Conservation (phyloP, 306 rosid species). For the Ammopiptanthus mongolicus region DNA sequence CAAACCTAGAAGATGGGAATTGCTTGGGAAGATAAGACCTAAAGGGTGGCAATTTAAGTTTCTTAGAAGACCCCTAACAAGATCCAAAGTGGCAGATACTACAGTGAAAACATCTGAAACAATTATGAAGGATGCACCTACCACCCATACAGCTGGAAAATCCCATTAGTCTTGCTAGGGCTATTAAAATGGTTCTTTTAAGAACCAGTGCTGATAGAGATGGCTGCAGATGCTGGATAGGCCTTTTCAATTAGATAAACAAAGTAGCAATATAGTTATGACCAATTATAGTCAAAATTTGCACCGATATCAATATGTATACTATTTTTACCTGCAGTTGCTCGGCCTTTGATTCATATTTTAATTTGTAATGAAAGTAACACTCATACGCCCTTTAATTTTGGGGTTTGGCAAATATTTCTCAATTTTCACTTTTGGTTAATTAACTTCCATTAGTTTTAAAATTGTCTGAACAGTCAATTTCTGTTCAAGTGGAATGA, state of each 20-base stretch:
- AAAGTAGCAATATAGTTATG: neutral
- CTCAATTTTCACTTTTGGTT: neutral
- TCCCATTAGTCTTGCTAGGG: neutral
- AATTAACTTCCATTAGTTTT: neutral
- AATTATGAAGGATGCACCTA: slow-evolving; percentile 29
- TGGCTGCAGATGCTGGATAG: slow-evolving; percentile 10
- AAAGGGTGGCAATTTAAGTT: slow-evolving; percentile 52
- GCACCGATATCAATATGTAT: neutral
- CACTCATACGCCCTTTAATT: neutral
- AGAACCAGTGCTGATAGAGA: neutral
- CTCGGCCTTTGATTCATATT: slow-evolving; percentile 7
- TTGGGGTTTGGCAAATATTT: neutral
- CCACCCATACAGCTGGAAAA: slow-evolving; percentile 15
- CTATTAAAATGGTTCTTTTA: slow-evolving; percentile 16
- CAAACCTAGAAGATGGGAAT: slow-evolving; percentile 68
- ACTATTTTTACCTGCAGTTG: slow-evolving; percentile 3
- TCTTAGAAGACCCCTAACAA: slow-evolving; percentile 39
- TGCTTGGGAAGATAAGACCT: slow-evolving; percentile 58
- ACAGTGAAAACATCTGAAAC: slow-evolving; percentile 44
- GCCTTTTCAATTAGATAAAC: slow-evolving; percentile 9
- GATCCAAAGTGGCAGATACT: slow-evolving; percentile 37
- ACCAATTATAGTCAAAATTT: slow-evolving; percentile 9
- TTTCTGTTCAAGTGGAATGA: neutral
- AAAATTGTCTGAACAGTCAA: neutral
- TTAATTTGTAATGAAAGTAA: slow-evolving; percentile 7